Evolutionary conservation across 192 early-diverging fungal genomes (phyloP).

Genomic region (Coemansia sp.): DNA sequence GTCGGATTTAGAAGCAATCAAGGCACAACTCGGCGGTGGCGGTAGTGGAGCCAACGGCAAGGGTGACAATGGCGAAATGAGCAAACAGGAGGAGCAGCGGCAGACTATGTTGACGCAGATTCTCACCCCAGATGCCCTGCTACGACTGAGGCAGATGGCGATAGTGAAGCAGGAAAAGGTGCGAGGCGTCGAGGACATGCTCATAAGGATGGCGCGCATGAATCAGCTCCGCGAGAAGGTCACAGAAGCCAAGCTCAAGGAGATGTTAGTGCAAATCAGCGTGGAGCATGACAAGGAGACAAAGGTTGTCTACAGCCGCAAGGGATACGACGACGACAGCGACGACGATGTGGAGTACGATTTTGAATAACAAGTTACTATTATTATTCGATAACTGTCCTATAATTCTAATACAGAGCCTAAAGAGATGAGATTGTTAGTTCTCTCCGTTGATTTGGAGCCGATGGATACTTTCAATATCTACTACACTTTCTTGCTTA

Average conservation of each 20-base stretch:
- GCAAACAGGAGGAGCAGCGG: conserved; percentile 85
- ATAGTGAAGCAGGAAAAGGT: conserved; percentile 82
- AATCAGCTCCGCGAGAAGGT: conserved; percentile 85
- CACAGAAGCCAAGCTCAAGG: conserved; percentile 83
- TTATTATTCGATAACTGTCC: background rate
- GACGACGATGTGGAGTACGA: conserved; percentile 41
- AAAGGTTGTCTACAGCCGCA: conserved; percentile 36
- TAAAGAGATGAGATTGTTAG: background rate
- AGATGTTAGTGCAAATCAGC: conserved; percentile 82
- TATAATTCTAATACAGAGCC: background rate
- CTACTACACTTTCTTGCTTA: background rate
- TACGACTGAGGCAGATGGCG: conserved; percentile 84
- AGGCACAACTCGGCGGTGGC: conserved; percentile 14
- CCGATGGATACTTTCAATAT: background rate
- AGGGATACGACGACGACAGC: conserved; percentile 17
- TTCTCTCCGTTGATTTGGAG: conserved; percentile 7
- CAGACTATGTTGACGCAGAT: conserved; percentile 81
- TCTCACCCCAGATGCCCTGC: conserved; percentile 78
- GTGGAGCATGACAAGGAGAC: conserved; percentile 51
- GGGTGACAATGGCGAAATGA: conserved; percentile 14
- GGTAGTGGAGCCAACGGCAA: background rate
- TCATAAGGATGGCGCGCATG: conserved; percentile 88
- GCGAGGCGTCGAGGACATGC: conserved; percentile 84
- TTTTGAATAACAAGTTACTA: conserved; percentile 16
- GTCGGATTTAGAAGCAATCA: conserved; percentile 30